Evolutionary conservation across 805 yeast genomes (phyloP), one percentile per base, ranked within the genome.

Genomic region (Yamadazyma scolyti): DNA sequence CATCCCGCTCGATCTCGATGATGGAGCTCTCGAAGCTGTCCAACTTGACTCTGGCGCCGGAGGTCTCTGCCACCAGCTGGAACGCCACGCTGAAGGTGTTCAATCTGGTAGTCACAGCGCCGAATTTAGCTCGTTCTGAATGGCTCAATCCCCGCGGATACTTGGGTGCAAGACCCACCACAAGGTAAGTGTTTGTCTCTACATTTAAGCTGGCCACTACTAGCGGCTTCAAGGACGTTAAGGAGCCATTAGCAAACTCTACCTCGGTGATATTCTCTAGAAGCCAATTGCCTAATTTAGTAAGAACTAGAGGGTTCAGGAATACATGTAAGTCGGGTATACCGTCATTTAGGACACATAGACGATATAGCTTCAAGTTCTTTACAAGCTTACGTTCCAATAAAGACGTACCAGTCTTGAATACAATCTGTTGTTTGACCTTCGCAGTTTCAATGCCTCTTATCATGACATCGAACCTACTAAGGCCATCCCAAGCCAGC

Each of bases 11-110:
- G 25, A 93, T 79, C 59, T 93, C 97, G 25, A 93, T 87, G 14
- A 93, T 85, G 3, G 97, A 79, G 42, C 95, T 84, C 53, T 93
- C 97, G 58, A 93, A 93, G 49, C 95, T 87, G 54, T 93, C 97
- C 40, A 93, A 83, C 47, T 90, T 73, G 12, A 88, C 88, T 45
- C 83, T 79, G 3, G 97, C 96, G 24, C 88, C 90, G 5, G 95
- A 83, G 13, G 75, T 75, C 26, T 69, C 71, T 1, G 97, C 93
- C 16, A 89, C 85, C 42, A 81, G 82, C 54, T 87, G 96, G 56
- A 93, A 93, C 20, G 95, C 95, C 36, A 82, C 75, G 27, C 96
- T 89, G 51, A 93, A 93, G 6, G 86, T 80, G 52, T 93, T 90
- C 30, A 81, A 60, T 20, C 71, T 40, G n/a, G 70, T 60, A 22